phyloP scores from a whole-genome alignment of 1,139 yeast species.

The Kluyveromyces sp. region DNA sequence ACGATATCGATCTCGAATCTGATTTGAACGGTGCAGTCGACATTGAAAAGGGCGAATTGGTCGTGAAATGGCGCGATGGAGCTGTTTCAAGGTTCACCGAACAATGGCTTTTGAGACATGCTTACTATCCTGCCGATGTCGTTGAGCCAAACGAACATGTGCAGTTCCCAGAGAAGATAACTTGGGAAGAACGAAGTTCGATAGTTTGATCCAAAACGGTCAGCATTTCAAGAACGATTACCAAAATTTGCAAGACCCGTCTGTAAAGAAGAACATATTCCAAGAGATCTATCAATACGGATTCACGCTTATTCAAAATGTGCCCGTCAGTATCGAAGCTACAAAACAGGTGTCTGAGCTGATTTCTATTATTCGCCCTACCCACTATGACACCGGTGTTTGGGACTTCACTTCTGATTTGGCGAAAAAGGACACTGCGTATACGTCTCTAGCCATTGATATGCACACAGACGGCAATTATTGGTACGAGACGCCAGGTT shows the following conservation, averaged over 20 bases:
- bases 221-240: slow-evolving; percentile 34
- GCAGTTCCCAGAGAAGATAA: slow-evolving; percentile 26
- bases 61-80: slow-evolving; percentile 40
- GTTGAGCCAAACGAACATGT: slow-evolving; percentile 27
- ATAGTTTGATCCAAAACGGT: slow-evolving; percentile 15
- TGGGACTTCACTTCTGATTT: slow-evolving; percentile 77
- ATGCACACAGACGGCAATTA: slow-evolving; percentile 75
- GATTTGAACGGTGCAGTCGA: slow-evolving; percentile 1
- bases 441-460: slow-evolving; percentile 60
- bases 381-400: slow-evolving; percentile 67
- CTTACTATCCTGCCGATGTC: slow-evolving; percentile 47
- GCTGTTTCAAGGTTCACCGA: slow-evolving; percentile 44
- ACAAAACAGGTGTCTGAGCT: slow-evolving; percentile 55
- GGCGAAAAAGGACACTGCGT: slow-evolving; percentile 67
- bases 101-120: slow-evolving; percentile 52
- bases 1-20: slow-evolving; percentile 9
- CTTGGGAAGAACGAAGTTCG: slow-evolving; percentile 47
- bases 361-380: slow-evolving; percentile 58
- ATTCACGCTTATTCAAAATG: slow-evolving; percentile 55
- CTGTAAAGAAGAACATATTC: slow-evolving; percentile 33
- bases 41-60: slow-evolving; percentile 19
- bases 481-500: slow-evolving; percentile 71
- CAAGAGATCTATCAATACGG: slow-evolving; percentile 58
- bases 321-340: slow-evolving; percentile 55
- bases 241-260: slow-evolving; percentile 40